Evolutionary conservation across 148 eudicot species (phyloP).

Genomic region (Camellia lanceoleosa): DNA sequence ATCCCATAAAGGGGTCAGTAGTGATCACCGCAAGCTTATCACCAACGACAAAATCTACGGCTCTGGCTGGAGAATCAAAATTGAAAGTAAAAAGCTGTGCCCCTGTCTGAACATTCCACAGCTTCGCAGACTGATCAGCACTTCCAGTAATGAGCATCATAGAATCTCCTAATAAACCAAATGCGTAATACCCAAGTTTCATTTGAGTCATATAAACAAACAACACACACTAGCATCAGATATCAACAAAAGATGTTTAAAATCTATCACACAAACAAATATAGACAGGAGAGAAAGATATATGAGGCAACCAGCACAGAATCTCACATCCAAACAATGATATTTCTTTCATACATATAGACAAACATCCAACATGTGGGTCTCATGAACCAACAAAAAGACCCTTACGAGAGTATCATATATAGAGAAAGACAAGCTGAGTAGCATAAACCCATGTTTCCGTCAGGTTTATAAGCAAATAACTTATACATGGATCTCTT

Average conservation of each 20-base stretch:
- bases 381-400: neutral
- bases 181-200: neutral
- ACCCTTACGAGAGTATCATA: neutral
- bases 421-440: neutral
- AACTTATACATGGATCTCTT: neutral
- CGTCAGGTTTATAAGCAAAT: neutral
- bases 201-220: neutral
- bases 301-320: neutral
- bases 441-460: neutral
- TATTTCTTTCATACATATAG: neutral
- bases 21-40: conserved; percentile 84
- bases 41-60: conserved; percentile 75
- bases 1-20: conserved; percentile 81
- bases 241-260: neutral
- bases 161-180: conserved; percentile 65
- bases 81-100: conserved; percentile 56
- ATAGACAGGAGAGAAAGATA: no score
- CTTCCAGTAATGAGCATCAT: conserved; percentile 78
- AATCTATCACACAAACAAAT: neutral
- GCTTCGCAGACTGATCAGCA: conserved; percentile 88
- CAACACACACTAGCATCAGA: neutral
- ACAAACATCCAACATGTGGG: neutral
- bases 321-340: neutral
- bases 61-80: conserved; percentile 80
- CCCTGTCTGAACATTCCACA: conserved; percentile 81